phyloP scores from a whole-genome alignment of 2,329 filamentous ascomycete species.

The Tolypocladium ophioglossoides region DNA sequence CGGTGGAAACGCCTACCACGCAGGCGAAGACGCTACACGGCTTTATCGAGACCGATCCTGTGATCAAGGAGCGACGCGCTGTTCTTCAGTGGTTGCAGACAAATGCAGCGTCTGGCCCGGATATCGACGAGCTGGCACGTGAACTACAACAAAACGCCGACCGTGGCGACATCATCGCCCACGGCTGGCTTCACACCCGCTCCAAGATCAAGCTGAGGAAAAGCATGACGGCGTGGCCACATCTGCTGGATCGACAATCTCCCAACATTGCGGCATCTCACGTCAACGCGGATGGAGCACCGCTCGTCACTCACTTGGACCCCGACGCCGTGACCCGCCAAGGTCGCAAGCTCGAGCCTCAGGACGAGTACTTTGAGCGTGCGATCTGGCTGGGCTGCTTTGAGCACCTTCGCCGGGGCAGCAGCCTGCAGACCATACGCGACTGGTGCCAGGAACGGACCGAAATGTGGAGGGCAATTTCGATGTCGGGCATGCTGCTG shows the following conservation, averaged over 20 bases:
- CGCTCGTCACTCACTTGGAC: constrained; percentile 77
- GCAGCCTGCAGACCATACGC: constrained; percentile 59
- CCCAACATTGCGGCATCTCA: constrained; percentile 45
- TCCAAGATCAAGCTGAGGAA: constrained; percentile 86
- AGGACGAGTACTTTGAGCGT: constrained; percentile 81
- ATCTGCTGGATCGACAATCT: constrained; percentile 53
- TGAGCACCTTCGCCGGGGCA: constrained; percentile 82
- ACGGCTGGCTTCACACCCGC: constrained; percentile 89
- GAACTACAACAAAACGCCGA: constrained; percentile 69
- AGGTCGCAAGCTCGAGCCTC: constrained; percentile 60
- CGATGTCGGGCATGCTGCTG: constrained; percentile 63
- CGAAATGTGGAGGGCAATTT: constrained; percentile 81
- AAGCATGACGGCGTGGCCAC: constrained; percentile 57
- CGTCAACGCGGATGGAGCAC: constrained; percentile 47
- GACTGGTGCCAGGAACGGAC: constrained; percentile 81
- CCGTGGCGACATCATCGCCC: constrained; percentile 69
- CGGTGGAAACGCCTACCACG: constrained; percentile 14
- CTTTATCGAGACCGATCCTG: constrained; percentile 62
- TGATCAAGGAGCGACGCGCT: constrained; percentile 66
- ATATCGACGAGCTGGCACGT: constrained; percentile 65
- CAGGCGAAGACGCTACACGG: constrained; percentile 44
- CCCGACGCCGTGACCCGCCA: constrained; percentile 84
- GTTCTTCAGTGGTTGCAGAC: constrained; percentile 81
- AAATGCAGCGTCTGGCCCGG: constrained; percentile 58
- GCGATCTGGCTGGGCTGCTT: constrained; percentile 92